Conservation (phyloP, 345 rosid species). For the Brassica rapa region DNA sequence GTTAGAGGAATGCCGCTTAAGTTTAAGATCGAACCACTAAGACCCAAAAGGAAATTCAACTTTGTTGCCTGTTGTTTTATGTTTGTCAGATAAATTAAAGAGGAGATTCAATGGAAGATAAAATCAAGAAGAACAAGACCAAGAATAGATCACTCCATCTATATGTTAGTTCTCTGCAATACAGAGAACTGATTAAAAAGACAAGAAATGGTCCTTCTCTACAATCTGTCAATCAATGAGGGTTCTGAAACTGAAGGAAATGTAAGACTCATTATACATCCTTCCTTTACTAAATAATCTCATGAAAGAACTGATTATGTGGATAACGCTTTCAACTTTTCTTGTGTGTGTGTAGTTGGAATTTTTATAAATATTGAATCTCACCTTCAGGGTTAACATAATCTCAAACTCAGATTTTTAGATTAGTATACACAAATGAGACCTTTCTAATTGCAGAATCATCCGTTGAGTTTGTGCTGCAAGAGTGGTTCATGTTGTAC, state of each 20-base stretch:
- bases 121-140: not conserved
- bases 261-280: not conserved
- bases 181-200: not conserved
- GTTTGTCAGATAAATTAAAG: not conserved
- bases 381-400: not conserved
- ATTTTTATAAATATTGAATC: not conserved
- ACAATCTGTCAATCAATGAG: not conserved
- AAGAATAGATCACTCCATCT: not conserved
- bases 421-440: not conserved
- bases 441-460: slow-evolving; percentile 8
- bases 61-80: not conserved
- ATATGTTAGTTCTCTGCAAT: not conserved
- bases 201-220: not conserved
- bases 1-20: not conserved
- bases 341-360: not conserved
- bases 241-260: not conserved
- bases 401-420: not conserved
- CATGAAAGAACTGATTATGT: too few species aligned
- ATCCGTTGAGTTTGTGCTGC: not conserved
- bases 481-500: not conserved
- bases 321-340: not conserved
- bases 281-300: not conserved
- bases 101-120: not conserved
- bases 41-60: not conserved
- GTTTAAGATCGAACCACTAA: not conserved